Evolutionary conservation across 2,329 filamentous ascomycete genomes (phyloP).

Genomic region (Pseudogymnoascus destructans): DNA sequence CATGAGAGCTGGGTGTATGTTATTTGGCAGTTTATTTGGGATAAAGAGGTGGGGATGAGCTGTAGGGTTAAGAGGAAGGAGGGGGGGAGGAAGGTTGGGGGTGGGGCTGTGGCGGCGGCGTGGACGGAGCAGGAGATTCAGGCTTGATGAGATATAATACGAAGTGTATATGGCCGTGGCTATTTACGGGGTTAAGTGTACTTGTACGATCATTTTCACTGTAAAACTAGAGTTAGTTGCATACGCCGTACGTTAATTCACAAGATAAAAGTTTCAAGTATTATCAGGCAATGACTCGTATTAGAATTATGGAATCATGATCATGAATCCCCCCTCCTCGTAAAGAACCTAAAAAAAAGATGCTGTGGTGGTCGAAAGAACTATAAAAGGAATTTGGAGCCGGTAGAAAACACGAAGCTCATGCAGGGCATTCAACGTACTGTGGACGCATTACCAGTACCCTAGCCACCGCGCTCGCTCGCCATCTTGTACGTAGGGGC

Average conservation of each 20-base stretch:
- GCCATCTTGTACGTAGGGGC: background rate
- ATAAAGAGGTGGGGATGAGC: conserved; percentile 77
- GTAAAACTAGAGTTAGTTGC: background rate
- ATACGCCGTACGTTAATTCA: background rate
- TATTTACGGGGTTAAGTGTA: background rate
- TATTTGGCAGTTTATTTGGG: conserved; percentile 90
- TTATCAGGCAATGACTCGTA: conserved; percentile 7
- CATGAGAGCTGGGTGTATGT: conserved; percentile 88
- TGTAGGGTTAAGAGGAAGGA: conserved; percentile 87
- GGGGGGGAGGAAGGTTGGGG: conserved; percentile 49
- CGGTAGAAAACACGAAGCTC: background rate
- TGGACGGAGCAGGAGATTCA: conserved; percentile 62
- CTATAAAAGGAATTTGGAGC: background rate
- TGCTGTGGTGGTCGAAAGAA: background rate
- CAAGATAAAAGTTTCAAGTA: background rate
- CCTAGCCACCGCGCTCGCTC: background rate
- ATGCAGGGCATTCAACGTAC: conserved; percentile 1
- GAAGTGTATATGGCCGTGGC: background rate
- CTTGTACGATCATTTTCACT: background rate
- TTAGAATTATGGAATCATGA: conserved; percentile 6
- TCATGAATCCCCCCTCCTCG: background rate
- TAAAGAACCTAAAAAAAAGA: background rate
- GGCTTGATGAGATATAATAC: conserved; percentile 32
- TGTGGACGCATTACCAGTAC: conserved; percentile 5
- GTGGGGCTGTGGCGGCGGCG: conserved; percentile 30